phyloP scores from a whole-genome alignment of 192 early-diverging fungal genomes.

The Paraglomus brasilianum region DNA sequence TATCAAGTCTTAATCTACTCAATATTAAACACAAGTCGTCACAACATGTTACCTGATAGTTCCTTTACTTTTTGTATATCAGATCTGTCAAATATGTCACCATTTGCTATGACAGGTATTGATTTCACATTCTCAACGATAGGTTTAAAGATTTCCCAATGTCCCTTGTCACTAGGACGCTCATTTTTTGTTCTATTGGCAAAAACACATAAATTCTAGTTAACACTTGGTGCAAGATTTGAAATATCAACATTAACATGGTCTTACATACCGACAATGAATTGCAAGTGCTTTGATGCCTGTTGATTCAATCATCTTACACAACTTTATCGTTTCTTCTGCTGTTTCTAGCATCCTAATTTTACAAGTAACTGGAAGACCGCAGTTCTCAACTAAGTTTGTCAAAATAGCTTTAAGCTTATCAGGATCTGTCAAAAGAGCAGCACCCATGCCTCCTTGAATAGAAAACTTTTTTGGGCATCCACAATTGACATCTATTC shows the following conservation, averaged over 20 bases:
- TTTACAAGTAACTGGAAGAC: slow-evolving; percentile 86
- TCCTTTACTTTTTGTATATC: slow-evolving; percentile 65
- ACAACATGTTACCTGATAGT: slow-evolving; percentile 37
- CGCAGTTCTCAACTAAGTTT: slow-evolving; percentile 67
- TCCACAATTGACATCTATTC: slow-evolving; percentile 96
- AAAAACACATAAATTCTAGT: background rate
- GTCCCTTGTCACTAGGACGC: slow-evolving; percentile 73
- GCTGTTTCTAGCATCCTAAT: slow-evolving; percentile 72
- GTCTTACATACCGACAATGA: slow-evolving; percentile 74
- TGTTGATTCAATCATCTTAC: slow-evolving; percentile 78
- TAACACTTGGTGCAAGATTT: background rate
- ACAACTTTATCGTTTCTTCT: slow-evolving; percentile 79
- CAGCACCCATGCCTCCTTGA: slow-evolving; percentile 92
- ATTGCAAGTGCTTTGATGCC: slow-evolving; percentile 86
- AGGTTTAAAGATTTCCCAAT: slow-evolving; percentile 80
- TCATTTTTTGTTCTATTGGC: slow-evolving; percentile 61
- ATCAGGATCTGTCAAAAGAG: slow-evolving; percentile 82
- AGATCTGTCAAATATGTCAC: slow-evolving; percentile 71
- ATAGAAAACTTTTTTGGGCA: slow-evolving; percentile 97
- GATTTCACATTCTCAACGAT: slow-evolving; percentile 69
- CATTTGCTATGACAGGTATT: slow-evolving; percentile 89
- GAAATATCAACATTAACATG: background rate
- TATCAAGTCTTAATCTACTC: background rate
- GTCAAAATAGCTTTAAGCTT: slow-evolving; percentile 70
- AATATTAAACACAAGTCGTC: slow-evolving; percentile 10